Evolutionary conservation across 2,329 filamentous ascomycete genomes (phyloP), one percentile per base, ranked within the genome.

Genomic region (Colletotrichum spinosum): DNA sequence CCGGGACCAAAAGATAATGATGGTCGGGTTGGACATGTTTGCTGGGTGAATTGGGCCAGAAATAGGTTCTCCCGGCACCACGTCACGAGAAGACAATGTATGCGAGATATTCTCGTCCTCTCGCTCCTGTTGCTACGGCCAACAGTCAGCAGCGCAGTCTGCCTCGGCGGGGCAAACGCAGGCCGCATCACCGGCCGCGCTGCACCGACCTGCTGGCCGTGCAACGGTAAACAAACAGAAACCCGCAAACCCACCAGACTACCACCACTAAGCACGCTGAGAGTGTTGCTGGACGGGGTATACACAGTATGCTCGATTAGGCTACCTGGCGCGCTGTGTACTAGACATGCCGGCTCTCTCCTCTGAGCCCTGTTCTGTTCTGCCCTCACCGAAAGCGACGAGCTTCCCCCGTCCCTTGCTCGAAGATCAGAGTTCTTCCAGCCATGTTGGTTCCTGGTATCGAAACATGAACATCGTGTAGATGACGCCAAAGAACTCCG

Each of bases 381-480:
- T 45, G 34, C 34, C 50, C 34, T 12, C 35, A 17, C 17, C 41
- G 35, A 50, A 65, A 38, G 56, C 12, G 35, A 66, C 48, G 49
- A 48, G 46, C 12, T 52, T 49, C 63, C 56, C 58, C 42, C 48
- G 42, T 37, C 49, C 63, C 56, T 53, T 38, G 44, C 37, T 37
- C 49, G 13, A n/a, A 46, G 25, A 15, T 45, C 53, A 50, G 57
- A 51, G 46, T 45, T 54, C 55, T 45, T 51, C 52, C 58, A 55
- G 52, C 58, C 48, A 54, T 52, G 35, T 25, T 57, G 59, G 53
- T 67, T 60, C 60, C 64, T 67, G 64, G 64, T 67, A 67, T 67
- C 64, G 64, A 67, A 25, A 67, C 64, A 67, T 67, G 64, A 67
- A 60, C 64, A 67, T 65, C 64, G 64, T 65, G 51, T 52, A 52